Conservation (phyloP, 345 rosid genomes). For the Conringia planisiliqua region DNA sequence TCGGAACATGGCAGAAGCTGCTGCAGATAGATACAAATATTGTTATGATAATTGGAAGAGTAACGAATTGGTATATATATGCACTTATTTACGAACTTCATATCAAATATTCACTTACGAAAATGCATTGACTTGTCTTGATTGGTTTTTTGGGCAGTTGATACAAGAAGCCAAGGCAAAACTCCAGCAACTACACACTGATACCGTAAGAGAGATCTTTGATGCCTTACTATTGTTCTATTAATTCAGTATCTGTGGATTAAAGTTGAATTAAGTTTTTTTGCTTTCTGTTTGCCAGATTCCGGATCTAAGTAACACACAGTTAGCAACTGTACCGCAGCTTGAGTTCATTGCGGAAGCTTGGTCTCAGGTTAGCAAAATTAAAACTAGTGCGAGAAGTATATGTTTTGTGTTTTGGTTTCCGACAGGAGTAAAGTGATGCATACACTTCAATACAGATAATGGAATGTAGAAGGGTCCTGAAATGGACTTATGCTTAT, state of each 20-base stretch:
- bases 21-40: constrained; percentile 6
- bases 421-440: constrained; percentile 19
- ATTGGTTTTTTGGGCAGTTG: constrained; percentile 5
- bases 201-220: constrained; percentile 6
- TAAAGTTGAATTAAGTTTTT: neutral
- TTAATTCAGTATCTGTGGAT: neutral
- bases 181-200: neutral
- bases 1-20: neutral
- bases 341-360: constrained; percentile 77
- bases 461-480: constrained; percentile 70
- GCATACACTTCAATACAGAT: constrained; percentile 30
- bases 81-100: neutral
- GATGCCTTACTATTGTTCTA: constrained; percentile 10
- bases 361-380: constrained; percentile 52
- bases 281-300: constrained; percentile 23
- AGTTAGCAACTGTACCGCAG: constrained; percentile 57
- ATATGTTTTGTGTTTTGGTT: neutral
- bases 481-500: constrained; percentile 84
- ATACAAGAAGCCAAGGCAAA: constrained; percentile 5
- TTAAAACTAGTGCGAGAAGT: constrained; percentile 15
- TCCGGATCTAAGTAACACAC: constrained; percentile 52
- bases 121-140: neutral
- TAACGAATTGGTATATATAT: constrained; percentile 20
- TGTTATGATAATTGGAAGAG: constrained; percentile 4
- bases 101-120: neutral